Evolutionary conservation across 257 asterid species (phyloP).

Genomic region (Solanum lignicaule): DNA sequence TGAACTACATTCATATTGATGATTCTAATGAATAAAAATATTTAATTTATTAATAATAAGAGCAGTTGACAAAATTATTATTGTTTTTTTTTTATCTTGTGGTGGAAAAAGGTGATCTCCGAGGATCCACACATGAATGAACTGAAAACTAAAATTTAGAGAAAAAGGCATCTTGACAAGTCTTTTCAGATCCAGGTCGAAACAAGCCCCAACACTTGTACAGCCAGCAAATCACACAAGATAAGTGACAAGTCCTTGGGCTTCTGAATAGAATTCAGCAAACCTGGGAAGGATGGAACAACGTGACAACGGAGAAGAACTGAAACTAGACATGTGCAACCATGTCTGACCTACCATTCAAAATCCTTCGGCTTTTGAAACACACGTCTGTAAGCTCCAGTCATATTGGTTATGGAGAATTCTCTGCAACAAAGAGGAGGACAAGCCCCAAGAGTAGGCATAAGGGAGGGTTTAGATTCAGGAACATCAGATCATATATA

Average conservation of each 20-base stretch:
- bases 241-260: not conserved
- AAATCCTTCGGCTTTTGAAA: conserved; percentile 87
- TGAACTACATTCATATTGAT: not conserved
- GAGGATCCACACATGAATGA: not conserved
- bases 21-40: not conserved
- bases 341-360: conserved; percentile 50
- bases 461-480: not conserved
- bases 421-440: conserved; percentile 44
- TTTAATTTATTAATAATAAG: not conserved
- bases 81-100: not conserved
- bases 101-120: not conserved
- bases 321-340: not conserved
- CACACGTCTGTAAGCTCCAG: conserved; percentile 86
- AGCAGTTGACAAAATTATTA: not conserved
- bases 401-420: conserved; percentile 72
- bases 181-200: not conserved
- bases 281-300: not conserved
- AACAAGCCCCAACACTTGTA: not conserved
- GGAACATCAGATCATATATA: not conserved
- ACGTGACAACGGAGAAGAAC: not conserved
- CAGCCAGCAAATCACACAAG: not conserved
- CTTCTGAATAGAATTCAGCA: not conserved
- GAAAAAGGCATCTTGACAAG: not conserved
- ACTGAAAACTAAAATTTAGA: not conserved
- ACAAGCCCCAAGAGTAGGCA: not conserved